Percentiles rank a stretch among this genome's conserved stretches.
phyloP scores from a whole-genome alignment of 257 asterid genomes.

The Solanum tacnaense region DNA sequence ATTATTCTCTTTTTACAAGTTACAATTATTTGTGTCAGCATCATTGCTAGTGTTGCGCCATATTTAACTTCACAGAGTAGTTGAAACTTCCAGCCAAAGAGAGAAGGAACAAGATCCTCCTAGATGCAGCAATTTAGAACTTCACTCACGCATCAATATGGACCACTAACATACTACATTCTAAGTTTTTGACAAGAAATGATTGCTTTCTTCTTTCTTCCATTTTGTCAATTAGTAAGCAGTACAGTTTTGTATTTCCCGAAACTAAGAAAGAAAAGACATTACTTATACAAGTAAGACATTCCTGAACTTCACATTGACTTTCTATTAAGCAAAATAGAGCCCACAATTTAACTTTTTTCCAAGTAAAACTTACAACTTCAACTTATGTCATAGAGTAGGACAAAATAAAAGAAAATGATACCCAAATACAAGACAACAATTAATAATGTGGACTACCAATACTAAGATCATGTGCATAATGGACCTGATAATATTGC shows the following conservation, averaged over 20 bases:
- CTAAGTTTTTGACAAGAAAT: not conserved
- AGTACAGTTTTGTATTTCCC: not conserved
- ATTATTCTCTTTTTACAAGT: not conserved
- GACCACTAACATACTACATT: not conserved
- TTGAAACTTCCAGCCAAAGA: not conserved
- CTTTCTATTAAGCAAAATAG: not conserved
- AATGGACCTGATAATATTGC: not conserved
- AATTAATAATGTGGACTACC: not conserved
- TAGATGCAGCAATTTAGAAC: not conserved
- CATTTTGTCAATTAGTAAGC: not conserved
- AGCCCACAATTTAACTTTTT: not conserved
- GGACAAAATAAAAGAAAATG: not conserved
- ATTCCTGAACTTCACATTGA: not conserved
- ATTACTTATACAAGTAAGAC: not conserved
- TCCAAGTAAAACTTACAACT: not conserved
- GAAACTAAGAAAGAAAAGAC: not conserved
- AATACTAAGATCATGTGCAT: not conserved
- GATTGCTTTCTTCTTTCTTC: not conserved
- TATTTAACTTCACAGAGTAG: not conserved
- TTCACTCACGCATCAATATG: not conserved
- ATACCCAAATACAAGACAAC: not conserved
- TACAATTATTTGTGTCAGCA: not conserved
- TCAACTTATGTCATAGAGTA: not conserved
- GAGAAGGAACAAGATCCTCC: not conserved
- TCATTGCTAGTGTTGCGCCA: not conserved